Percentiles rank a stretch among this genome's conserved stretches.
Conservation (phyloP, 2,329 filamentous ascomycete genomes). For the Beauveria medogensis region DNA sequence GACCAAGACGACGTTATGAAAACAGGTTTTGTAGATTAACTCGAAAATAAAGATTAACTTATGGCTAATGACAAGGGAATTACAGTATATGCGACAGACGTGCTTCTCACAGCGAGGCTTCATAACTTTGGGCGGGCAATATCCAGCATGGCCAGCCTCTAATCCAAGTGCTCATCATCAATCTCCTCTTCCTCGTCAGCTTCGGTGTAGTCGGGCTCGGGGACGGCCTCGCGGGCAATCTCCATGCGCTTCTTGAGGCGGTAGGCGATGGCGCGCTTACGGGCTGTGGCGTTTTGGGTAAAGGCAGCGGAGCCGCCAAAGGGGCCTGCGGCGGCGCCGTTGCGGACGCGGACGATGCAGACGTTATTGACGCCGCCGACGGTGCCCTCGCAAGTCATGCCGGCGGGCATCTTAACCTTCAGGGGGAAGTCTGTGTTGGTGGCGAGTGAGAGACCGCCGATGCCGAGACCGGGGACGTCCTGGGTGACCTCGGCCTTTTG, state of each 20-base stretch:
- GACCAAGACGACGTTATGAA: not conserved
- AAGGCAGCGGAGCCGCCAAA: constrained; percentile 62
- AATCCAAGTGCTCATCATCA: not conserved
- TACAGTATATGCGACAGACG: not conserved
- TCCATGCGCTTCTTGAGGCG: constrained; percentile 26
- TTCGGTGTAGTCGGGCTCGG: not conserved
- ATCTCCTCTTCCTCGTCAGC: constrained; percentile 6
- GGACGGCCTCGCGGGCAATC: constrained; percentile 17
- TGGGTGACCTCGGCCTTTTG: constrained; percentile 48
- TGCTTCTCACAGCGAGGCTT: not conserved
- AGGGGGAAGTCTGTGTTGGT: constrained; percentile 57
- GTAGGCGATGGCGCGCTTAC: constrained; percentile 7
- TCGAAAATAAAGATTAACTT: not conserved
- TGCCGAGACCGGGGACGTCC: constrained; percentile 50
- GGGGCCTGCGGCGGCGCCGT: constrained; percentile 52
- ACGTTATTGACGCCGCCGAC: constrained; percentile 53
- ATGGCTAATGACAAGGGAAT: not conserved
- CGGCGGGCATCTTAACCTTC: constrained; percentile 56
- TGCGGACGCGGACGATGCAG: constrained; percentile 58
- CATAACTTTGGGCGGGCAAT: not conserved
- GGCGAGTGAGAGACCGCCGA: constrained; percentile 50
- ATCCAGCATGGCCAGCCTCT: not conserved
- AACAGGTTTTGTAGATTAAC: not conserved
- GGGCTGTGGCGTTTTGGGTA: constrained; percentile 37
- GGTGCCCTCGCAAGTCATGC: constrained; percentile 56